Evolutionary conservation across 768 basidiomycete species (phyloP), one percentile per base, ranked within the genome.

Genomic region (Mycena rosella): DNA sequence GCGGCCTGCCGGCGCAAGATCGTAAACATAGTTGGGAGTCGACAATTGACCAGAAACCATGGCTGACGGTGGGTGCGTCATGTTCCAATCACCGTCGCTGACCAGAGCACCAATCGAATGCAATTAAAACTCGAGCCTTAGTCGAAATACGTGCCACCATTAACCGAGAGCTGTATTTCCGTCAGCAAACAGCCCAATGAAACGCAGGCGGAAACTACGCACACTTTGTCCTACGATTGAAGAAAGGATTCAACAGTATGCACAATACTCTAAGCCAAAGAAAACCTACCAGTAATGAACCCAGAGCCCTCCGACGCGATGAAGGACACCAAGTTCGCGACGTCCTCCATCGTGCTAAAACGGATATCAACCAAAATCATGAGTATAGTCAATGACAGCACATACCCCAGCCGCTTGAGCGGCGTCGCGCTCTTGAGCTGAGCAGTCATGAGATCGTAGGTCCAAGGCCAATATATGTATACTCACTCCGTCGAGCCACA

Each of bases 281-380:
- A 18, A 15, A 14, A 51, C 40, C 13, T 9, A 75, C 76, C 80
- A 5, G 74, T 76, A 24, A 79, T 75, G 24, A 74, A 76, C 60
- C 67, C 64, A 2, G 75, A 73, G 38, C 72, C 78, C 69, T 75
- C 74, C 17, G 79, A 77, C 26, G 73, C 77, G 9, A 82, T 63
- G 55, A 74, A 80, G 8, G 77, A 77, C 24, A 79, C 75, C 9
- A 76, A 17, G 22, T 72, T 75, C 18, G 72, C 73, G 8, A 78
- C 68, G n/a, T 77, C 73, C 1, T 29, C 27, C 22, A 48, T 27
- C n/a, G 38, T 26, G 14, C 34, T 34, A 17, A 34, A 10, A 5
- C 24, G 2, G 24, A 32, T 48, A 8, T 24, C 7, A 22, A 24
- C 14, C 27, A 18, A 8, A 8, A 32, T 2, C 17, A 11, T 34